Conservation (phyloP, 768 basidiomycete genomes). For the Phlebiopsis gigantea region DNA sequence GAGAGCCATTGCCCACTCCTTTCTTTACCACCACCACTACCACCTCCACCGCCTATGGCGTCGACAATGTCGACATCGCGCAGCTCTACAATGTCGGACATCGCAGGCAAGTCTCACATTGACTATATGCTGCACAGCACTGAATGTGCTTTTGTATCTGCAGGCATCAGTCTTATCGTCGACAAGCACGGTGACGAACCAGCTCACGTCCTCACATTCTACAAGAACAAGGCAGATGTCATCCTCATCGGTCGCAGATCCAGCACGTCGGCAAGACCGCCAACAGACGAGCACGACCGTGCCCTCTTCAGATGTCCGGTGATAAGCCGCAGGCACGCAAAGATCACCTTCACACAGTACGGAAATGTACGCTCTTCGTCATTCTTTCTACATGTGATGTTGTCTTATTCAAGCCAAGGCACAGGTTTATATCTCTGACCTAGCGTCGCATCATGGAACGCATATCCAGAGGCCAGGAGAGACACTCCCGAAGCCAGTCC, state of each 20-base stretch:
- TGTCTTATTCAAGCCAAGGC: slow-evolving; percentile 16
- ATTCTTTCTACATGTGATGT: slow-evolving; percentile 15
- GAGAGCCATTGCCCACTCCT: not conserved
- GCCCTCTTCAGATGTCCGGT: slow-evolving; percentile 74
- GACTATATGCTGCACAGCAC: not conserved
- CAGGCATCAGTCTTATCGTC: slow-evolving; percentile 58
- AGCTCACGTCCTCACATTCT: slow-evolving; percentile 45
- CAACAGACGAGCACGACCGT: slow-evolving; percentile 25
- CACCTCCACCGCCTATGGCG: slow-evolving; percentile 2
- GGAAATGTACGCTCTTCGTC: slow-evolving; percentile 49
- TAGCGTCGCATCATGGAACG: slow-evolving; percentile 74
- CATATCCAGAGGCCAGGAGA: slow-evolving; percentile 55
- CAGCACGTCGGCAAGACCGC: slow-evolving; percentile 37
- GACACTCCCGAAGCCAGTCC: slow-evolving; percentile 39
- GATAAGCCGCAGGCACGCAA: slow-evolving; percentile 75
- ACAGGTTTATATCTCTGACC: slow-evolving; percentile 68
- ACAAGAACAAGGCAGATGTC: slow-evolving; percentile 41
- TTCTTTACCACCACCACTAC: slow-evolving; percentile 1
- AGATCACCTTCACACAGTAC: slow-evolving; percentile 65
- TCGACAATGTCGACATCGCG: not conserved
- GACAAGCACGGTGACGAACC: slow-evolving; percentile 44
- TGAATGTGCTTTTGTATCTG: not conserved
- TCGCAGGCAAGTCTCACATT: slow-evolving; percentile 1
- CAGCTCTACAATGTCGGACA: not conserved
- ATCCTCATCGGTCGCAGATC: slow-evolving; percentile 69